phyloP scores from a whole-genome alignment of 1,284 basidiomycete genomes.

The Tremellales sp. region DNA sequence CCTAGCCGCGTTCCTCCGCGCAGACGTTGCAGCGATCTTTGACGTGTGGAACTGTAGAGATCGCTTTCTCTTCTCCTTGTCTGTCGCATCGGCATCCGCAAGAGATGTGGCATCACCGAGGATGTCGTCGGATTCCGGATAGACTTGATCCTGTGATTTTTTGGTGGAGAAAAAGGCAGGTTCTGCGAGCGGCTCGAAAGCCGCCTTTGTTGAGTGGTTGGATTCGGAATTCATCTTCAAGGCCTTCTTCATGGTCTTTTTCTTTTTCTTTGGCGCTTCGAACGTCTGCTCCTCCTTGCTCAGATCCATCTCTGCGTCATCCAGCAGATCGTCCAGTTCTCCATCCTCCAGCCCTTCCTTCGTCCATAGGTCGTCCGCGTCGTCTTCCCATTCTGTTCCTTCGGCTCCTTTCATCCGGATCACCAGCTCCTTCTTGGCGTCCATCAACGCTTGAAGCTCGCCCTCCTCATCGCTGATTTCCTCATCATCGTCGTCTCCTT shows the following conservation, averaged over 20 bases:
- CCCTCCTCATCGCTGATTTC: slow-evolving; percentile 40
- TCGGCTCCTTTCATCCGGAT: slow-evolving; percentile 18
- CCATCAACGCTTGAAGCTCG: slow-evolving; percentile 28
- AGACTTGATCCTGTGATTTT: slow-evolving; percentile 22
- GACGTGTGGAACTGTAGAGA: slow-evolving; percentile 86
- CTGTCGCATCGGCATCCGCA: slow-evolving; percentile 65
- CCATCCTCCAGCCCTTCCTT: slow-evolving; percentile 39
- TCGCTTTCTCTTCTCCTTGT: slow-evolving; percentile 74
- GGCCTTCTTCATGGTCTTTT: slow-evolving; percentile 33
- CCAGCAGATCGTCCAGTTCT: slow-evolving; percentile 38
- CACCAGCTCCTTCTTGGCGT: slow-evolving; percentile 22
- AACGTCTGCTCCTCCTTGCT: slow-evolving; percentile 12
- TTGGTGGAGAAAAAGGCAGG: slow-evolving; percentile 31
- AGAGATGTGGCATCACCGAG: slow-evolving; percentile 73
- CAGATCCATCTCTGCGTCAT: slow-evolving; percentile 26
- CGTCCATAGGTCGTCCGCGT: slow-evolving; percentile 36
- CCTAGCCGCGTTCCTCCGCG: slow-evolving; percentile 64
- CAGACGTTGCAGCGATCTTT: slow-evolving; percentile 73
- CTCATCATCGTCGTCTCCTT: slow-evolving; percentile 28
- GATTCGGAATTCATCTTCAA: slow-evolving; percentile 33
- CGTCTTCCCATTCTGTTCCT: slow-evolving; percentile 29
- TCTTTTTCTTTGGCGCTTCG: slow-evolving; percentile 7
- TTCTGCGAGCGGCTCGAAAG: slow-evolving; percentile 34
- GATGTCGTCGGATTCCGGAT: slow-evolving; percentile 53
- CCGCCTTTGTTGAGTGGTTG: slow-evolving; percentile 38